These are phyloP conservation scores for Aspergillus cejpii DNA, from an alignment of 2,329 filamentous ascomycete species.

Conservation along the genomic window DNA sequence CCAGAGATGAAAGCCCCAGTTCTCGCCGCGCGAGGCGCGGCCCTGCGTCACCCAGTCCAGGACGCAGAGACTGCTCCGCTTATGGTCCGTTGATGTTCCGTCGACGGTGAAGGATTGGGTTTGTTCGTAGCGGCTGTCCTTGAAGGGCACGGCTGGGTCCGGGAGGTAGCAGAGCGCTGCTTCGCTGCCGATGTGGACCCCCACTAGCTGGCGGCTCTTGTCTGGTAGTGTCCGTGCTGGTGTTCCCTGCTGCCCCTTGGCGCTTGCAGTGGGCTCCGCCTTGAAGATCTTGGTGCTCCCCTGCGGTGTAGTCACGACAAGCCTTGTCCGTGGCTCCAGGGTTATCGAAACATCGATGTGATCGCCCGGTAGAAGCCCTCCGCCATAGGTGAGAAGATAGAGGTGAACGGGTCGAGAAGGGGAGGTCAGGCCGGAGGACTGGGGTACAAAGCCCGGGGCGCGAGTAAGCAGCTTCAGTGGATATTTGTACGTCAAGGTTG, in stretches of 20 bases:
- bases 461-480: slow-evolving; percentile 90
- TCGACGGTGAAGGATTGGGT: slow-evolving; percentile 66
- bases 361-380: slow-evolving; percentile 85
- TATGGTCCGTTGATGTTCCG: slow-evolving; percentile 32
- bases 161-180: slow-evolving; percentile 62
- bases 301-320: slow-evolving; percentile 56
- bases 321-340: slow-evolving; percentile 57
- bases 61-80: slow-evolving; percentile 60
- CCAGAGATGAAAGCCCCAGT: slow-evolving; percentile 78
- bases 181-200: slow-evolving; percentile 43
- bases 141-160: slow-evolving; percentile 89
- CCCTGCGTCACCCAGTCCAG: slow-evolving; percentile 94
- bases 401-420: slow-evolving; percentile 60
- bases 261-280: slow-evolving; percentile 43
- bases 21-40: slow-evolving; percentile 73
- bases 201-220: slow-evolving; percentile 46
- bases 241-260: slow-evolving; percentile 33
- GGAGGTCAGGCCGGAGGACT: slow-evolving; percentile 30
- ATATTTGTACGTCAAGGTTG: slow-evolving; percentile 79
- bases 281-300: slow-evolving; percentile 97
- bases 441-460: slow-evolving; percentile 55
- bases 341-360: slow-evolving; percentile 65
- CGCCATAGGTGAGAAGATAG: slow-evolving; percentile 89
- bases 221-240: slow-evolving; percentile 30
- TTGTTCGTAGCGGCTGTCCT: slow-evolving; percentile 75